Evolutionary conservation across 495 filamentous ascomycete genomes (phyloP).

Genomic region (Aeminium ludgeri): DNA sequence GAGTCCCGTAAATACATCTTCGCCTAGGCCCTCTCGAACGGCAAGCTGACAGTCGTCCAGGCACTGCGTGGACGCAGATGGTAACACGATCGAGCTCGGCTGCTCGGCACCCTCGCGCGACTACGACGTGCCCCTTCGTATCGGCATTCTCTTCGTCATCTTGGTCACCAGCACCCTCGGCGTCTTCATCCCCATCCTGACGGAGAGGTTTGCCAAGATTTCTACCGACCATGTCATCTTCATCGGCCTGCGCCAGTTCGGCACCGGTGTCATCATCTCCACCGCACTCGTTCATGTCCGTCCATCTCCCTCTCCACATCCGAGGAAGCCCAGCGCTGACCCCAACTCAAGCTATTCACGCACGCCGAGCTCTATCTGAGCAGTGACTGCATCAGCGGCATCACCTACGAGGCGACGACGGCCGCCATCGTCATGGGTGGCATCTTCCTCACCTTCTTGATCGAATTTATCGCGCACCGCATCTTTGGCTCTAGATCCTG

Average conservation of each 20-base stretch:
- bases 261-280: conserved; percentile 55
- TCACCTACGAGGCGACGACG: conserved; percentile 43
- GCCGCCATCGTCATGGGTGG: conserved; percentile 50
- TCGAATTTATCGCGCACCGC: conserved; percentile 42
- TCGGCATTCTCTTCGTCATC: conserved; percentile 45
- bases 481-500: conserved; percentile 20
- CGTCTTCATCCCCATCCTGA: conserved; percentile 31
- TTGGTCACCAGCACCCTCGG: conserved; percentile 34
- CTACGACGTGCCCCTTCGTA: conserved; percentile 42
- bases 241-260: conserved; percentile 49
- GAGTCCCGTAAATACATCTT: conserved; percentile 35
- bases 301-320: background rate
- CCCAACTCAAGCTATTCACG: conserved; percentile 36
- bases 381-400: conserved; percentile 43
- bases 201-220: conserved; percentile 18
- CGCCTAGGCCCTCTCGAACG: background rate
- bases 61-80: conserved; percentile 32
- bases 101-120: conserved; percentile 33
- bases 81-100: conserved; percentile 14
- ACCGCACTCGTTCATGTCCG: conserved; percentile 55
- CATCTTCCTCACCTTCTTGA: conserved; percentile 42
- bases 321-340: background rate
- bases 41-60: conserved; percentile 15
- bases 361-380: conserved; percentile 46
- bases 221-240: conserved; percentile 26